phyloP scores from a whole-genome alignment of 352 stramenopile species.

The Phytophthora tubulina region DNA sequence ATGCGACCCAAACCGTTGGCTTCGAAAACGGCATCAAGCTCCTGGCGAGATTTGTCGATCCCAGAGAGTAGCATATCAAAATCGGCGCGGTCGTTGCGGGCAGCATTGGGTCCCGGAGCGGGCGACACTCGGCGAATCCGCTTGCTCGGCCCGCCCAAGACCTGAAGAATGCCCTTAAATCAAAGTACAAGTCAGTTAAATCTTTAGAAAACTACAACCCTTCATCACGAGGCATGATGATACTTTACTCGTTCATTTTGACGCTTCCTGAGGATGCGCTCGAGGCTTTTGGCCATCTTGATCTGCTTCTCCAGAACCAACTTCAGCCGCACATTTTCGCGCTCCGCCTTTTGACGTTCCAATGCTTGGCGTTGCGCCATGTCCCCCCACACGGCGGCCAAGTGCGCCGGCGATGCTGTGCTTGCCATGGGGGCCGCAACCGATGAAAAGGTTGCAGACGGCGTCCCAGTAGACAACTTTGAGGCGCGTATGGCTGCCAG shows the following conservation, averaged over 20 bases:
- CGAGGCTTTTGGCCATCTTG: conserved; percentile 54
- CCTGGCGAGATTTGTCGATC: conserved; percentile 41
- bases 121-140: conserved; percentile 39
- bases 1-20: conserved; percentile 45
- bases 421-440: conserved; percentile 29
- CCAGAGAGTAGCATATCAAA: conserved; percentile 45
- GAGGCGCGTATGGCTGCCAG: conserved; percentile 18
- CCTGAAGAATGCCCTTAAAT: conserved; percentile 38
- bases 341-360: conserved; percentile 52
- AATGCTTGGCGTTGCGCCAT: conserved; percentile 50
- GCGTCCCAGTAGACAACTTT: conserved; percentile 23
- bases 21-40: conserved; percentile 49
- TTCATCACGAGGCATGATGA: conserved; percentile 25
- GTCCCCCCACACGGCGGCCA: conserved; percentile 52
- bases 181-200: conserved; percentile 37
- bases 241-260: conserved; percentile 51
- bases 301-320: conserved; percentile 60
- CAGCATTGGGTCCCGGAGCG: conserved; percentile 16
- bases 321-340: conserved; percentile 58
- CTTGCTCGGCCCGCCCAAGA: conserved; percentile 37
- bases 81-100: conserved; percentile 36
- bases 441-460: conserved; percentile 39
- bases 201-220: conserved; percentile 15
- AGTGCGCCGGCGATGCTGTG: conserved; percentile 26
- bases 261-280: conserved; percentile 48